Percentiles rank a stretch among this genome's conserved stretches.
These are phyloP conservation scores for Annulohypoxylon truncatum DNA, from an alignment of 2,329 filamentous ascomycete genomes.

Conservation along the genomic window DNA sequence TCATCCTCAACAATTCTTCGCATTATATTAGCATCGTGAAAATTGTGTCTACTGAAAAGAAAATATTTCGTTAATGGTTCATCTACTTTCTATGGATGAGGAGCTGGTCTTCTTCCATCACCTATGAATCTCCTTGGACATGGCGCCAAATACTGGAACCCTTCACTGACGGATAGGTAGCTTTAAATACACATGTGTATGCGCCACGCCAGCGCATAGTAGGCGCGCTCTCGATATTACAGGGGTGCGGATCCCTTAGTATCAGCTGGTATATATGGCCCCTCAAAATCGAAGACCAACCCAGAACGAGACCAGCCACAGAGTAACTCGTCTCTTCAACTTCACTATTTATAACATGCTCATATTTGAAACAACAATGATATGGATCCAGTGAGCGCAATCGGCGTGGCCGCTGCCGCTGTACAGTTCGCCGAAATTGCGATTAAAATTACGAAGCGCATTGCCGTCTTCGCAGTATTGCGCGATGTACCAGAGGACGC, in stretches of 20 bases:
- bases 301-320: not conserved
- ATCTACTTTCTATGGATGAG: no score
- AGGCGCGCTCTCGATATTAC: not conserved
- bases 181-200: not conserved
- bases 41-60: not conserved
- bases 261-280: no score
- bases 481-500: not conserved
- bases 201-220: not conserved
- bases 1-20: not conserved
- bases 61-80: no score
- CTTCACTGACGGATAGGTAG: not conserved
- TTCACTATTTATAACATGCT: not conserved
- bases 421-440: constrained; percentile 15
- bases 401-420: constrained; percentile 19
- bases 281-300: no score
- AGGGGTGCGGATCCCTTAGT: no score
- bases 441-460: constrained; percentile 17
- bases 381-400: constrained; percentile 18
- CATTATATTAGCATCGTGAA: no score
- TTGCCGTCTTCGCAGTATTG: constrained; percentile 10
- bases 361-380: not conserved
- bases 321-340: not conserved
- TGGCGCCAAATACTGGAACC: not conserved
- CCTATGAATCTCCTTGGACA: no score
- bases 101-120: no score